A percentile compares a stretch with the other conserved stretches of the same genome.
Conservation (phyloP, 768 basidiomycete genomes). For the Auricularia sp. region DNA sequence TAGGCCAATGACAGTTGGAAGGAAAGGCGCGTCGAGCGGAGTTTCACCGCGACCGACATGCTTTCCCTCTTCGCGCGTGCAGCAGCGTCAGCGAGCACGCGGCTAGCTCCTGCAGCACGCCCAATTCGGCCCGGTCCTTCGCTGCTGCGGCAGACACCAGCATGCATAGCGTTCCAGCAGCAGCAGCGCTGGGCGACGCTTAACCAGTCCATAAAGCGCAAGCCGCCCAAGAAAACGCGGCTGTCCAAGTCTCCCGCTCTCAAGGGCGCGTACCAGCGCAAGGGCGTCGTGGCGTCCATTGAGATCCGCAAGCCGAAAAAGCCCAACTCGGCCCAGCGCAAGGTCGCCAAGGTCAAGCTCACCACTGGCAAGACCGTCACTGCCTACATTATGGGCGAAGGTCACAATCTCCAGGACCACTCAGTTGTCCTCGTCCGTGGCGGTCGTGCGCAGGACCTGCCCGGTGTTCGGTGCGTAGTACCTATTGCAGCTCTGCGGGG, state of each 20-base stretch:
- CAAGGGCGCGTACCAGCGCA: constrained; percentile 69
- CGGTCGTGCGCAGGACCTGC: constrained; percentile 93
- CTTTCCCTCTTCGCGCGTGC: too few species aligned
- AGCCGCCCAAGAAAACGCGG: constrained; percentile 37
- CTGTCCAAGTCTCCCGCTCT: constrained; percentile 71
- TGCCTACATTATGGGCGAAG: constrained; percentile 95
- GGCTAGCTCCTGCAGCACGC: too few species aligned
- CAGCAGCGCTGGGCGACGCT: constrained; percentile 42
- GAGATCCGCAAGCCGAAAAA: constrained; percentile 87
- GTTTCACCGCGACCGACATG: too few species aligned
- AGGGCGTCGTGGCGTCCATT: constrained; percentile 80
- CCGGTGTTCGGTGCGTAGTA: constrained; percentile 75
- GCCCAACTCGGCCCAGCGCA: constrained; percentile 96
- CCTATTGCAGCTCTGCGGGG: constrained; percentile 1
- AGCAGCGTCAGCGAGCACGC: too few species aligned
- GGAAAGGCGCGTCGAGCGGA: too few species aligned
- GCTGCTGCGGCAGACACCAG: too few species aligned
- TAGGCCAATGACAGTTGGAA: too few species aligned
- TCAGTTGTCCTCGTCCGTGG: constrained; percentile 92
- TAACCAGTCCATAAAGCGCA: constrained; percentile 80
- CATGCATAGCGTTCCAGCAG: neutral
- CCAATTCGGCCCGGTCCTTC: too few species aligned
- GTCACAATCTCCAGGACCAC: constrained; percentile 96
- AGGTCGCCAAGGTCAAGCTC: constrained; percentile 90
- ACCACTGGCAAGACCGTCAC: constrained; percentile 79